Evolutionary conservation across 2,329 filamentous ascomycete species (phyloP), one percentile per base, ranked within the genome.

Genomic region (Aspergillus hiratsukae): DNA sequence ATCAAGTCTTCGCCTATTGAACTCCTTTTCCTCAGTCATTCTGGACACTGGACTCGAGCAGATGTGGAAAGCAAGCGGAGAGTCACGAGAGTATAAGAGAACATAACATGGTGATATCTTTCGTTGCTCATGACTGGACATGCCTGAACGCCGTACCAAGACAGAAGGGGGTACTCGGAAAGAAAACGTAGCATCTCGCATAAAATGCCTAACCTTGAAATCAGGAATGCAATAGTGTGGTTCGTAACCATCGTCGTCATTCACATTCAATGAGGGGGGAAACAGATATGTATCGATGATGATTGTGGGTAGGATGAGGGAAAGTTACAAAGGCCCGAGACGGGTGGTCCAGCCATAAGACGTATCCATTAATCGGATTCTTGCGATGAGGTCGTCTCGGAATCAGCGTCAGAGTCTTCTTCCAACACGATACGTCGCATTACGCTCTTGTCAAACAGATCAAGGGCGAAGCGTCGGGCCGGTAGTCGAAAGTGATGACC

Each of bases 391-490:
- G 64, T 65, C 1, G 64, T 65, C 29, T 72, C 72, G 1, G 68
- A 72, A 35, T 73, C 70, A 5, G 46, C 48, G 17, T 74, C 73
- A 11, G 76, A 76, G 21, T 89, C 88, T 65, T 90, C 88, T 52
- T 89, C 87, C 56, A 96, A 86, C 11, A 99, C 89, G 58, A 97
- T 89, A 62, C 85, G 84, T 61, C 91, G 82, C 75, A 97, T 81
- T 46, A 97, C 90, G 57, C 84, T 87, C 75, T 93, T 94, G 68
- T 97, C 93, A 67, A 99, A 99, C 23, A 99, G 77, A 69, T 97
- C 94, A 58, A 97, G 87, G 37, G 96, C 89, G 75, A 96, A 92
- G 48, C 93, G 87, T 59, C 93, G 88, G 28, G 95, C 89, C 1
- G 87, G 88, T 2, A 99, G 81, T 23, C 91, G 85, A 74, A 94